A percentile compares a stretch with the other conserved stretches of the same genome.
These are phyloP conservation scores for Trichoderma koningii DNA, from an alignment of 2,329 filamentous ascomycete species.

Conservation along the genomic window DNA sequence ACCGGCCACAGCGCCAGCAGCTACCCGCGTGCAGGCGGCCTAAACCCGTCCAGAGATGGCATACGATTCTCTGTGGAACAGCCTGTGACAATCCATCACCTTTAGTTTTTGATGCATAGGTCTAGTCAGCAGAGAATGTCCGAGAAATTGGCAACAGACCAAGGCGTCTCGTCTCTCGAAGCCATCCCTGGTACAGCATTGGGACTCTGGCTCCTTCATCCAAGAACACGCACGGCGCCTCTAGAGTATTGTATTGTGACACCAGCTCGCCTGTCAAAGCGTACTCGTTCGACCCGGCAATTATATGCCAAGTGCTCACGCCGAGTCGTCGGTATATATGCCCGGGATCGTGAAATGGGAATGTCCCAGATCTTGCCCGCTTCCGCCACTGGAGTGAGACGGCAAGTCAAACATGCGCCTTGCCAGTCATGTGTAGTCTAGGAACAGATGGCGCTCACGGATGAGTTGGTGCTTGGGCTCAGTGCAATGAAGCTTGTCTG, in stretches of 20 bases:
- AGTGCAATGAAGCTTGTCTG: not conserved
- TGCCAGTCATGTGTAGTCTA: not conserved
- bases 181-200: not conserved
- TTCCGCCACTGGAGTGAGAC: conserved; percentile 7
- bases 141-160: conserved; percentile 1
- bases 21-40: conserved; percentile 16
- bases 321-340: not conserved
- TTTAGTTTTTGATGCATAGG: not conserved
- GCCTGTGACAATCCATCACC: not conserved
- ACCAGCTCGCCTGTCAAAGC: conserved; percentile 26
- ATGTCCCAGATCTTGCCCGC: conserved; percentile 21
- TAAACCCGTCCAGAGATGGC: conserved; percentile 7
- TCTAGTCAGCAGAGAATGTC: conserved; percentile 4
- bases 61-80: not conserved
- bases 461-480: not conserved
- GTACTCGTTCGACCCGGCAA: not conserved
- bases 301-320: not conserved
- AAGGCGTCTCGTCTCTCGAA: conserved; percentile 21
- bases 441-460: not conserved
- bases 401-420: not conserved
- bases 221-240: not conserved
- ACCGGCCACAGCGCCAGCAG: conserved; percentile 22
- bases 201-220: not conserved
- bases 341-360: conserved; percentile 11
- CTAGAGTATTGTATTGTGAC: not conserved